Conservation (phyloP, 768 basidiomycete genomes). For the Boletus rubropictus region DNA sequence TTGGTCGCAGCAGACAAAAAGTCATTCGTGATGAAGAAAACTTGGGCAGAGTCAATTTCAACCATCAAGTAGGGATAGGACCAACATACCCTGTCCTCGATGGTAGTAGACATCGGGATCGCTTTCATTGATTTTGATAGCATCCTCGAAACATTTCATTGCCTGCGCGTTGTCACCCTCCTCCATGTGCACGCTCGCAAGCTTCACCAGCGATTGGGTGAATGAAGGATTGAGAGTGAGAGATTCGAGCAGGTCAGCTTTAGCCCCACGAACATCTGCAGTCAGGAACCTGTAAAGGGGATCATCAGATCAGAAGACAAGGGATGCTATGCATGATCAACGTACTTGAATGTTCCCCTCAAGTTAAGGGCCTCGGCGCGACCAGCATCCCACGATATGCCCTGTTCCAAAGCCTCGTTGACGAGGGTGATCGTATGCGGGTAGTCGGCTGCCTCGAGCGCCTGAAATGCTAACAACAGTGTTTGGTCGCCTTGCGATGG, state of each 20-base stretch:
- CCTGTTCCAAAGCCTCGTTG: constrained; percentile 84
- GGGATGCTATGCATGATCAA: constrained; percentile 3
- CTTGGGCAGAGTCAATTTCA: constrained; percentile 34
- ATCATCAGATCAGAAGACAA: neutral
- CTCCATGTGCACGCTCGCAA: constrained; percentile 97
- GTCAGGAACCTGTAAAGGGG: constrained; percentile 69
- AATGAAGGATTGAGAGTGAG: constrained; percentile 59
- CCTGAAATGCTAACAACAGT: constrained; percentile 72
- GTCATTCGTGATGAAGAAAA: constrained; percentile 92
- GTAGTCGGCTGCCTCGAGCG: constrained; percentile 82
- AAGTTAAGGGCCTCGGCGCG: constrained; percentile 89
- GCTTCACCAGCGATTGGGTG: constrained; percentile 91
- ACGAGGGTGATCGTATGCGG: constrained; percentile 70
- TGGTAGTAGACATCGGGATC: constrained; percentile 99
- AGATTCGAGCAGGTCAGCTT: constrained; percentile 75
- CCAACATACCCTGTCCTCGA: constrained; percentile 77
- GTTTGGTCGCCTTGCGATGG: constrained; percentile 81
- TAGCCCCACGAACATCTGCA: constrained; percentile 76
- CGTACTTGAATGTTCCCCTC: constrained; percentile 92
- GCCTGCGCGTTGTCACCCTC: constrained; percentile 75
- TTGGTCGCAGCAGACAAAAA: constrained; percentile 82
- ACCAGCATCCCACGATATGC: constrained; percentile 66
- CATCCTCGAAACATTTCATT: constrained; percentile 88
- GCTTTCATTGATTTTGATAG: constrained; percentile 70
- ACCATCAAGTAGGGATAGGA: neutral